A percentile compares a stretch with the other conserved stretches of the same genome.
These are phyloP conservation scores for Gaultheria prostrata DNA, from an alignment of 148 eudicot species.

Conservation along the genomic window DNA sequence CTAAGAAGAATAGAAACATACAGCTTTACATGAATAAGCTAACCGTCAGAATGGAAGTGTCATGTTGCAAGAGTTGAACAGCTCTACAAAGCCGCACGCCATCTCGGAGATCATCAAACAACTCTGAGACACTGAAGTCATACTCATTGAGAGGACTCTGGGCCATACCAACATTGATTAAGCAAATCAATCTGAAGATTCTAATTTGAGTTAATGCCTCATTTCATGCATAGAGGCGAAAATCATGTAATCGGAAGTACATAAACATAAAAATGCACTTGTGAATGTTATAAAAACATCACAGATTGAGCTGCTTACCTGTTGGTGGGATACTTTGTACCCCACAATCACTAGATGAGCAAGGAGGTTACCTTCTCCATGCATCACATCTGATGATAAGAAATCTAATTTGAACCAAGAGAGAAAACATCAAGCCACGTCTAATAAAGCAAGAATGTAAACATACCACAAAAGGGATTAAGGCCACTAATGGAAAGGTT, in stretches of 20 bases:
- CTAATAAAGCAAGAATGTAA: constrained; percentile 6
- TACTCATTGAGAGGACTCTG: constrained; percentile 82
- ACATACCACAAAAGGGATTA: constrained; percentile 7
- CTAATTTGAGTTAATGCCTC: not conserved
- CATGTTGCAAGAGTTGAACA: constrained; percentile 73
- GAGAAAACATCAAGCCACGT: constrained; percentile 20
- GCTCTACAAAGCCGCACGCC: constrained; percentile 90
- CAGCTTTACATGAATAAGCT: constrained; percentile 17
- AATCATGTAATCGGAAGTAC: not conserved
- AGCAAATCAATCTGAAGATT: constrained; percentile 8
- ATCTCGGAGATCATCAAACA: constrained; percentile 79
- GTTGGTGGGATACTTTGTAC: constrained; percentile 78
- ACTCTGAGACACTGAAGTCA: constrained; percentile 62
- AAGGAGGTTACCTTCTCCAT: constrained; percentile 92
- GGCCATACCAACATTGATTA: constrained; percentile 21
- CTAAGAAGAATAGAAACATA: not conserved
- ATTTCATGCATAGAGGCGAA: not conserved
- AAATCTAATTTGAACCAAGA: constrained; percentile 48
- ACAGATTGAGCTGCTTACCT: constrained; percentile 44
- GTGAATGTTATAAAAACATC: not conserved
- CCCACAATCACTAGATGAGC: constrained; percentile 86
- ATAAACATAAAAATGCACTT: not conserved
- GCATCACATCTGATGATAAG: constrained; percentile 84
- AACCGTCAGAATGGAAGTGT: constrained; percentile 75
- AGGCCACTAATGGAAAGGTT: not conserved